Base-by-base conservation (phyloP, 2,329 filamentous ascomycete species). In the Exophiala phaeomuriformis region DNA sequence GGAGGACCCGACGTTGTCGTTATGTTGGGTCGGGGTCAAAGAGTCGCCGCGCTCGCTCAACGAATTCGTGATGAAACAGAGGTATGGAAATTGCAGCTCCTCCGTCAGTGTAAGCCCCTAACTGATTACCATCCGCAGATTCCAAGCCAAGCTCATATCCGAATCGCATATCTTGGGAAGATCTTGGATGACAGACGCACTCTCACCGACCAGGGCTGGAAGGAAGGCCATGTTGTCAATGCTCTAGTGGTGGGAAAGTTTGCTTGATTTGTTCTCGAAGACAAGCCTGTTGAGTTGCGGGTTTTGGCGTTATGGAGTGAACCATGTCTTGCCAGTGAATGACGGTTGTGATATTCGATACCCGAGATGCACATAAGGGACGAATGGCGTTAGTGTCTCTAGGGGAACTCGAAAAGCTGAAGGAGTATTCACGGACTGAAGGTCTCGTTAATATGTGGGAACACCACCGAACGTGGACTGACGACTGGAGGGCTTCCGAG, bases 131-230 rank as follows among this genome's bases (percentile, higher is more conserved):
- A 9, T 19, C 6, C 33, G 4, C 61, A 86, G 85, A 72, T 90
- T 32, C 68, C 77, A 1, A 66, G 74, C 5, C 73, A 72, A 42
- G 81, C 80, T 57, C 79, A 76, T 45, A 74, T 95, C 47, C 81
- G 82, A 50, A 79, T 95, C 55, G 84, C 82, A 19, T 94, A 95
- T 67, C 78, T 93, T 69, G 90, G 90, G 61, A 88, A 83, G 66
- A 80, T 90, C 47, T 77, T 95, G 43, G 82, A 83, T 60, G 87
- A 91, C 59, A 76, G 77, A 50, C 67, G 79, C 19, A 77, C 84
- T 0, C 69, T 95, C 12, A 69, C 75, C 42, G 77, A 78, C 2
- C 85, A 93, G 62, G 86, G 85, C 46, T 95, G 88, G 86, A 80
- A 83, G 63, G 76, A 79, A 56, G 86, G 83, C 35, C 79, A 93